phyloP scores from a whole-genome alignment of 2,329 filamentous ascomycete species.

The Colletotrichum sp. region DNA sequence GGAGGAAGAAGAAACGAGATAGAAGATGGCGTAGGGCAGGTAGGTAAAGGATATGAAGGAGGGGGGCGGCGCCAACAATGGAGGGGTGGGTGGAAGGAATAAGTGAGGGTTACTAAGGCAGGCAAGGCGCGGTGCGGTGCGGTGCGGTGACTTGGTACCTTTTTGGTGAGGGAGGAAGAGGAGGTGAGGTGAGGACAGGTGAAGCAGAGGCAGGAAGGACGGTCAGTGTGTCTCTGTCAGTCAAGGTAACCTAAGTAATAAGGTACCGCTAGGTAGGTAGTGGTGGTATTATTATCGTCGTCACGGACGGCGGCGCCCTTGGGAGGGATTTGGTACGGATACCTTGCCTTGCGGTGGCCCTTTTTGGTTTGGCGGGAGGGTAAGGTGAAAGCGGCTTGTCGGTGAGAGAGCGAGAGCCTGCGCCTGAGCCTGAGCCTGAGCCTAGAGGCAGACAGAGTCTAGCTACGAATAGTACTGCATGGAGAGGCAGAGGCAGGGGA shows the following conservation, averaged over 20 bases:
- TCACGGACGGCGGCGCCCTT: background rate
- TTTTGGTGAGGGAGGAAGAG: background rate
- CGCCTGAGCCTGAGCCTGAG: background rate
- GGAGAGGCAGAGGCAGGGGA: background rate
- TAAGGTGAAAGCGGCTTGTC: background rate
- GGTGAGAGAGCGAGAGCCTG: background rate
- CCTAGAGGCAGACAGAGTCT: background rate
- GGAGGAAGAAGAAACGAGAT: conserved; percentile 4
- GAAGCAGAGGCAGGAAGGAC: background rate
- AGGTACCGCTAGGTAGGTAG: background rate
- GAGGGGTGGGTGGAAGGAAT: background rate
- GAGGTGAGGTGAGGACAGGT: background rate
- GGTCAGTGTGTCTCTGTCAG: background rate
- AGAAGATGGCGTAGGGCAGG: background rate
- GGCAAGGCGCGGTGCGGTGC: background rate
- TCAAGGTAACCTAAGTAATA: background rate
- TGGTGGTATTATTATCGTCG: background rate
- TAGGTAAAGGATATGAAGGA: background rate
- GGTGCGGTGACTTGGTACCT: background rate
- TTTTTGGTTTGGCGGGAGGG: background rate
- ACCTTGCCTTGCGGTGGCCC: background rate
- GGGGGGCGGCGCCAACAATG: background rate
- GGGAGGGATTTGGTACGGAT: background rate
- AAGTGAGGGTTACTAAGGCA: background rate
- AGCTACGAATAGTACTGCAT: background rate